Base-by-base conservation (phyloP, 768 basidiomycete species). In the Phaeolepiota aurea region DNA sequence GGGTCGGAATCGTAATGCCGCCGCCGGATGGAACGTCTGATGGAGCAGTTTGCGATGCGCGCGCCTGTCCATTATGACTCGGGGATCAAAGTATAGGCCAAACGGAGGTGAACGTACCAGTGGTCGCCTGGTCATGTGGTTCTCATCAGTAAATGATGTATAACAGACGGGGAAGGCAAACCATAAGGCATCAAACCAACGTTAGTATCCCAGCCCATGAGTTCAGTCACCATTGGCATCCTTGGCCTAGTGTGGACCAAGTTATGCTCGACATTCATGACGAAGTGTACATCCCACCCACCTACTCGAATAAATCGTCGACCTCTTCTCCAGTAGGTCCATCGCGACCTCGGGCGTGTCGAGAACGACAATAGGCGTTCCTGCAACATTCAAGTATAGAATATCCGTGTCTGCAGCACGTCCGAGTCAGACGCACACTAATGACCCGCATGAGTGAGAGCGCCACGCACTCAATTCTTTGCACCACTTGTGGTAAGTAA, bases 21-120 rank as follows among this genome's bases (percentile, higher is more conserved):
- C 53, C 5, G 28, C 12, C 1, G 45, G 42, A 19, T 54, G 48
- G 38, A 55, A 54, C n/a, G 43, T 35, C 3, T 50, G 47, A 25
- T 53, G 49, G 13, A 53, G 40, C 14, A 55, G 22, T 31, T 38
- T 38, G 4, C 56, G 46, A 35, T 47, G 44, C 14, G 32, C 23
- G 28, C 54, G 49, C 56, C 54, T 52, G n/a, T n/a, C n/a, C n/a
- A 28, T 7, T 28, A 7, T n/a, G 25, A 28, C 7, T 28, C 7
- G 7, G 7, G n/a, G n/a, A 16, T 40, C 11, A 15, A 10, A 3
- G 2, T n/a, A 18, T 14, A 15, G 18, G 32, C 20, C 2, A 36
- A 20, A 20, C 25, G 9, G 21, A 32, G 9, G 38, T 32, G 3
- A 13, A 36, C 40, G 12, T 19, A 51, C 54, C 54, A 55, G 20